Base-by-base conservation (phyloP, 2,329 filamentous ascomycete genomes). In the Fusarium subglutinans region DNA sequence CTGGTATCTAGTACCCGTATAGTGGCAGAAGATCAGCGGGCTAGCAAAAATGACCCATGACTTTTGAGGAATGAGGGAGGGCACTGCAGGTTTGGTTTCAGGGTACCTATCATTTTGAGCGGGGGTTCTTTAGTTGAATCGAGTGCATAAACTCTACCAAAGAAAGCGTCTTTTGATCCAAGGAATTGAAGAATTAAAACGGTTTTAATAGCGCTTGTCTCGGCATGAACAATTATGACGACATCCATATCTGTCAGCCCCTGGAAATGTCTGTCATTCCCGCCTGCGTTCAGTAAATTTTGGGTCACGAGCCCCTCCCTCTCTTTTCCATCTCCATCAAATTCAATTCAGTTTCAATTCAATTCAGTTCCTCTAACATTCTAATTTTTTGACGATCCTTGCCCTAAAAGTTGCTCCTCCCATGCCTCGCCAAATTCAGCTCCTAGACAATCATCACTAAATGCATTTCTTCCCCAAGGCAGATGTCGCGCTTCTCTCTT, bases 391-490 rank as follows among this genome's bases (percentile, higher is more conserved):
- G 55, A 41, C 43, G 37, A 48, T 60, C 43, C 5, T 8, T 63
- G 28, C 28, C 60, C n/a, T 28, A 47, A 41, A 13, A 35, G 40
- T 15, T 8, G 1, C 15, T 20, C 9, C 8, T 5, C 17, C n/a
- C 33, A 51, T 37, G 41, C 38, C 33, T 37, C 35, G 20, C 11
- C 56, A 48, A 24, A 5, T 8, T 3, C n/a, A 41, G 2, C 17
- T 15, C 15, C 33, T 51, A 45, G 22, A 28, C 9, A 1, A 41
- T 20, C 13, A 41, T 28, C 41, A 30, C 28, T 70, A 70, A 70
- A 70, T 70, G 68, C 59, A 44, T 70, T 80, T 80, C 69, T 76
- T 77, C 57, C 79, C 79, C 10, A 69, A 53, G 53, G 79, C 75
- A 18, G 79, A 80, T 43, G 74, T 76, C 6, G 63, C 68, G 20